Base-by-base conservation (phyloP, 2,329 filamentous ascomycete genomes). In the Iodosphaeria phyllophila region DNA sequence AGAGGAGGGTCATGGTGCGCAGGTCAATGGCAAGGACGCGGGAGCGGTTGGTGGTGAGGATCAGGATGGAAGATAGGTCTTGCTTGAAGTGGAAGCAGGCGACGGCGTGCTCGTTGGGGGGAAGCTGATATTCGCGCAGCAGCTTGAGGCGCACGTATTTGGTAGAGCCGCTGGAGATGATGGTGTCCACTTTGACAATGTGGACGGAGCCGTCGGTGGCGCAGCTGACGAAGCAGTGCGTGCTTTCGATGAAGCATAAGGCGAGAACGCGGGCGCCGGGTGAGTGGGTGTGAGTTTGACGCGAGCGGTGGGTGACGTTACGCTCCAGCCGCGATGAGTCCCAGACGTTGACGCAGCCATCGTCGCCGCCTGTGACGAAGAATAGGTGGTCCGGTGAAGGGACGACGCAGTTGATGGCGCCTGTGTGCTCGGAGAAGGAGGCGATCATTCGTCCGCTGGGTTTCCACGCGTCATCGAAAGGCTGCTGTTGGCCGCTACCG, bases 21-120 rank as follows among this genome's bases (percentile, higher is more conserved):
- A 98, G 58, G 41, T 98, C 84, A 26, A 98, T 61, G 9, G 78
- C 83, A 6, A 92, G 46, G 21, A 98, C 60, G 25, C 79, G 74
- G 15, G 79, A 92, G 25, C 67, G 72, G 42, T 82, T 92, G 0
- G 91, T 98, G 1, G 80, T 80, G 16, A 95, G 54, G 3, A 95
- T 50, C 19, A 98, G 61, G 8, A 83, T 67, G n/a, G 86, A 95
- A 34, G 63, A 70, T 1, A 66, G 67, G 26, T 92, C 83, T 22
- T 74, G 63, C 33, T 80, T 80, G 49, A 82, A 92, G 49, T 98
- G 86, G 43, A 93, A 80, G 31, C 80, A 74, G 80, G 84, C 93
- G 2, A 92, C 67, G 1, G 77, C 83, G 42, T 75, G 71, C 44
- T 95, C 84, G 20, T 60, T 70, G 14, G 56, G 47, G 0, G 69